These are phyloP conservation scores for Paramecium biaurelia DNA, from an alignment of 73 alveolate genomes.

Conservation along the genomic window DNA sequence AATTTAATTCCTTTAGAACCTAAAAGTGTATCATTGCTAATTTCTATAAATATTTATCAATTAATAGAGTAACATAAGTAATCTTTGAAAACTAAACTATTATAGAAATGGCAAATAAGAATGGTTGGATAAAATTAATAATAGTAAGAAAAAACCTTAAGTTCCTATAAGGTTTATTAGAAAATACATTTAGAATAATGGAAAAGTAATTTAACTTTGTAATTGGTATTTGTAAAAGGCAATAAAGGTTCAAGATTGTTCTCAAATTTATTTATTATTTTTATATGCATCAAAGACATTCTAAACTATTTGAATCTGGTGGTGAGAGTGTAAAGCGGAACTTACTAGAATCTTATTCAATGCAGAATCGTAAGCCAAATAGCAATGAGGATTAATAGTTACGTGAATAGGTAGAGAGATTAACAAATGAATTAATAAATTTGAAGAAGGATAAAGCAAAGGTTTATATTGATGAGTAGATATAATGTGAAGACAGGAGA, in stretches of 20 bases:
- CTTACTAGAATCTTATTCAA: not conserved
- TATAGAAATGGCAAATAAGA: too few relatives aligned
- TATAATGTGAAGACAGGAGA: not conserved
- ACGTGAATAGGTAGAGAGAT: not conserved
- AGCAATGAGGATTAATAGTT: not conserved
- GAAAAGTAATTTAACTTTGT: too few relatives aligned
- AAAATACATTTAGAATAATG: too few relatives aligned
- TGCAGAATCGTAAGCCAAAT: not conserved
- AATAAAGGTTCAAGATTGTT: not conserved
- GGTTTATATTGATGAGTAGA: not conserved
- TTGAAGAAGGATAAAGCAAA: not conserved
- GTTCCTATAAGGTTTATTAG: too few relatives aligned
- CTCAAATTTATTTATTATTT: not conserved
- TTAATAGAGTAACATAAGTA: too few relatives aligned
- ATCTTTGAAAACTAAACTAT: too few relatives aligned
- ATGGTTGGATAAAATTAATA: too few relatives aligned
- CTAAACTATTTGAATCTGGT: slow-evolving; percentile 20
- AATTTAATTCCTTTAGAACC: too few relatives aligned
- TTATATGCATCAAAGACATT: not conserved
- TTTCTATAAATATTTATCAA: too few relatives aligned
- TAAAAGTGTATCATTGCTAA: too few relatives aligned
- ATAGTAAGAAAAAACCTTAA: too few relatives aligned
- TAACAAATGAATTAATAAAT: not conserved
- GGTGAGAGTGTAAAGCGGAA: not conserved
- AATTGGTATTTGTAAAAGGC: too few relatives aligned